A percentile compares a stretch with the other conserved stretches of the same genome.
phyloP scores from a whole-genome alignment of 2,329 filamentous ascomycete genomes.

The Didymella segeticola region DNA sequence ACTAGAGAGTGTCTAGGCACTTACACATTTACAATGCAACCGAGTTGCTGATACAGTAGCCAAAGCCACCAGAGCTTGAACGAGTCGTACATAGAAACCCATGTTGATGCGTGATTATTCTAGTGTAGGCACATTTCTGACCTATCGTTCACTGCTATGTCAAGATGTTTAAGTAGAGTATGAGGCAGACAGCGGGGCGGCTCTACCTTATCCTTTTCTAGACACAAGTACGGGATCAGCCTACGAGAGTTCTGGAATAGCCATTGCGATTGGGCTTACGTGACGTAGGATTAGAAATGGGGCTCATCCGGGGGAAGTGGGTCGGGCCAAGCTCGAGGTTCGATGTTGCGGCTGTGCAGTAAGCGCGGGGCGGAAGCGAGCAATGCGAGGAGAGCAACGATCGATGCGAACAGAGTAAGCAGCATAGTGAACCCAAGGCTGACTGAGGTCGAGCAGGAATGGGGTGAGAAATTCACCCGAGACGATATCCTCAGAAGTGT shows the following conservation, averaged over 20 bases:
- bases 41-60: background rate
- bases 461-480: background rate
- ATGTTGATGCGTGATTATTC: background rate
- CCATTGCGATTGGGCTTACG: background rate
- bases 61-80: background rate
- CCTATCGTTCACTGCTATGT: too few species aligned
- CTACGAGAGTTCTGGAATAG: background rate
- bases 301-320: background rate
- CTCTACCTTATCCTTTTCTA: background rate
- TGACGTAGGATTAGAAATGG: background rate
- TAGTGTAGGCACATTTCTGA: background rate
- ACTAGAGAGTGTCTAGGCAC: background rate
- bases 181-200: background rate
- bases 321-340: slow-evolving; percentile 7
- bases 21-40: slow-evolving; percentile 31
- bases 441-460: background rate
- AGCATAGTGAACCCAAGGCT: background rate
- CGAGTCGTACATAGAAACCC: background rate
- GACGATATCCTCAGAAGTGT: too few species aligned
- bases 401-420: too few species aligned
- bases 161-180: background rate
- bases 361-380: slow-evolving; percentile 14
- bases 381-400: slow-evolving; percentile 4
- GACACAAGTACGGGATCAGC: slow-evolving; percentile 7
- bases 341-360: slow-evolving; percentile 8